phyloP scores from a whole-genome alignment of 1,284 basidiomycete genomes.

The Schizophyllum commune region DNA sequence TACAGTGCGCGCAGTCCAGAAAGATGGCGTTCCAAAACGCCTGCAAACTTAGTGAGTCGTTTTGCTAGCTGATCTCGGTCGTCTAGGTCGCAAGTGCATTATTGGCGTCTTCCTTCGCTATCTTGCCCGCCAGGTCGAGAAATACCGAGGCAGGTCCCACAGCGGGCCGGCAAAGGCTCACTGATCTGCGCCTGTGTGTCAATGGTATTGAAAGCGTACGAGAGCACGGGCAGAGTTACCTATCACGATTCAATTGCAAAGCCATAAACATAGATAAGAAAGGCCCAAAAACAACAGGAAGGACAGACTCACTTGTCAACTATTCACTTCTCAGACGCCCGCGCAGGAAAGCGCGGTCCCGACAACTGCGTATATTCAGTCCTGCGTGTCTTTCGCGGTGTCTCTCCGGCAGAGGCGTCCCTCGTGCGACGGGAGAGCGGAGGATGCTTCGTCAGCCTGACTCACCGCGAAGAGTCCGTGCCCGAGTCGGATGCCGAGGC shows the following conservation, averaged over 20 bases:
- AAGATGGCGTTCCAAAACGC: too few species aligned
- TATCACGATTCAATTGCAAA: too few species aligned
- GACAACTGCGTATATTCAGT: background rate
- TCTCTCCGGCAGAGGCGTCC: too few species aligned
- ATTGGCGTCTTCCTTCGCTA: background rate
- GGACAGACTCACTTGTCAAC: too few species aligned
- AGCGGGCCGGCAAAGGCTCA: background rate
- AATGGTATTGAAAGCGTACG: too few species aligned
- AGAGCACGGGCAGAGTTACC: too few species aligned
- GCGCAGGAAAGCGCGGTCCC: too few species aligned
- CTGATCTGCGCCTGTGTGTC: background rate
- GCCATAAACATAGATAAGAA: too few species aligned
- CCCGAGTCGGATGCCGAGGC: background rate
- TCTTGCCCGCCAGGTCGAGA: background rate
- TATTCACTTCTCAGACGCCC: too few species aligned
- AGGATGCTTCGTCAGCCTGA: conserved; percentile 9
- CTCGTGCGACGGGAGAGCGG: background rate
- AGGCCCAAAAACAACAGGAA: too few species aligned
- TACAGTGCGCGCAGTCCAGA: background rate
- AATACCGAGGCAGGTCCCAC: background rate
- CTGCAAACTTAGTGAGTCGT: background rate
- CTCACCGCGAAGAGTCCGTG: background rate
- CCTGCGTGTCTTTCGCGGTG: background rate
- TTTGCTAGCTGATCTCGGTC: background rate
- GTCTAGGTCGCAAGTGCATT: background rate